Base-by-base conservation (phyloP, 192 early-diverging fungal species). In the Rhizoclosmatium globosum region DNA sequence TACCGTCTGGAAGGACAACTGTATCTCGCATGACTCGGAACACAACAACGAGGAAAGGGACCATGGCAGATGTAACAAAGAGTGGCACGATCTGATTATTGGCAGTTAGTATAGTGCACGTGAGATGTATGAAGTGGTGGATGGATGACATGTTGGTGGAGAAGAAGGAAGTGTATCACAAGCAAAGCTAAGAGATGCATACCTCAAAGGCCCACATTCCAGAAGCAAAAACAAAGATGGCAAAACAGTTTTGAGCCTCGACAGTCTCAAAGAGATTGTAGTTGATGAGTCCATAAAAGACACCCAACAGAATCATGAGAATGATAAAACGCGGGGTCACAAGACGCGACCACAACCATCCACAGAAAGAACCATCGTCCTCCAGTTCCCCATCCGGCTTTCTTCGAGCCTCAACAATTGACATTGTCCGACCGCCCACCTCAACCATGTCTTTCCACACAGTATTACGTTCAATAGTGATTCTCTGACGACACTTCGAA, bases 401-500 rank as follows among this genome's bases (percentile, higher is more conserved):
- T 50, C 73, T 60, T 21, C 73, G 73, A n/a, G 73, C 73, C 44
- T 74, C 73, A 13, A 74, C 61, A 64, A 74, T 74, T 41, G 73
- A 74, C 73, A 74, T 74, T 38, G 73, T 74, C 19, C 73, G 57
- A 6, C 73, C 73, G 41, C 73, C 73, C 7, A 23, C 45, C 45
- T 74, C 73, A 60, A 99, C 93, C 95, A 99, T 96, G 81, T 99
- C 97, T 74, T 95, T 88, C 97, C 97, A 99, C 38, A 99, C 92
- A 0, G 97, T 99, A 84, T 97, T 99, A 79, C 97, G 92, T 83
- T 99, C 95, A 93, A 94, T 97, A 3, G 95, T 94, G 78, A 99
- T 92, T 53, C 94, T 92, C 81, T 97, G 95, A 67, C 96, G 89
- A 80, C 97, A 84, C 81, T 94, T 90, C 31, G 87, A 83, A 71